Percentiles rank a stretch among this genome's conserved stretches.
phyloP scores from a whole-genome alignment of 202 grass and related monocot genomes.

The Brachypodium distachyon region DNA sequence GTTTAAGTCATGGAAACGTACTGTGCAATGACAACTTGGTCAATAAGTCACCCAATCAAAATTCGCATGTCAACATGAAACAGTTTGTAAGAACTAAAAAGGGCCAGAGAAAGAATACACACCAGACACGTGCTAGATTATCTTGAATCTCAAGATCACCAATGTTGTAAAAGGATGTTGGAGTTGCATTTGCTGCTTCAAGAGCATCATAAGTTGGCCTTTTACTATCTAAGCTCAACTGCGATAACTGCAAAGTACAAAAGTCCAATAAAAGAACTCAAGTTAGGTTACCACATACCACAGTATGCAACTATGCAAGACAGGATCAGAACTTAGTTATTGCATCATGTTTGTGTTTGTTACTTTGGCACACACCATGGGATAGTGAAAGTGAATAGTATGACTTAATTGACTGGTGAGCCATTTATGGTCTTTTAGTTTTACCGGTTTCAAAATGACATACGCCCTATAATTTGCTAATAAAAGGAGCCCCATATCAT shows the following conservation, averaged over 20 bases:
- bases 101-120: conserved; percentile 25
- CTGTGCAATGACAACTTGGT: background rate
- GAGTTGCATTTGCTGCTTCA: conserved; percentile 73
- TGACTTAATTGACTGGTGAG: background rate
- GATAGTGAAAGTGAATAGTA: background rate
- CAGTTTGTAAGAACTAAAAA: conserved; percentile 1
- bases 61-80: background rate
- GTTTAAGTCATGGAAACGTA: background rate
- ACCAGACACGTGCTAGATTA: conserved; percentile 88
- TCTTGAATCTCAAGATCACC: conserved; percentile 93
- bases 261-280: conserved; percentile 21
- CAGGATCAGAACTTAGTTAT: background rate
- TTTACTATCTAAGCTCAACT: conserved; percentile 69
- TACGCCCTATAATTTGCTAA: background rate
- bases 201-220: conserved; percentile 72
- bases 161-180: conserved; percentile 89
- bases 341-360: background rate
- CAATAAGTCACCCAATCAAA: background rate
- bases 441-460: background rate
- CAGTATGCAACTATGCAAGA: background rate
- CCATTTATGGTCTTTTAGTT: background rate
- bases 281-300: too few species aligned
- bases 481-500: background rate
- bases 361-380: background rate
- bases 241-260: conserved; percentile 37